Evolutionary conservation across 176 grass and related monocot genomes (phyloP).

Genomic region (Bromus sterilis): DNA sequence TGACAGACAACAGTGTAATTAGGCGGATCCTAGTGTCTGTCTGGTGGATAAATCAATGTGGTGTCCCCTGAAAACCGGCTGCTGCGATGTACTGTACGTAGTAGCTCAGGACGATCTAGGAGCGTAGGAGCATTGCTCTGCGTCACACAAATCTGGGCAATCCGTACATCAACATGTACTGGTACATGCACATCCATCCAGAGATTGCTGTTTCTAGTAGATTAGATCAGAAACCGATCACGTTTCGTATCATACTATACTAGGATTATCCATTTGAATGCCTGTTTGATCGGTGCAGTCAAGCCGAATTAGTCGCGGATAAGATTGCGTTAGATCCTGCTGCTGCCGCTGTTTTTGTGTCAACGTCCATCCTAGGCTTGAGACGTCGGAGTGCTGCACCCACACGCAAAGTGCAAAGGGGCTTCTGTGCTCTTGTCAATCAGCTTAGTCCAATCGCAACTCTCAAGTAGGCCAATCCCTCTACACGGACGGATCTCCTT

Average conservation of each 20-base stretch:
- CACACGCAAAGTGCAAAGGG: conserved; percentile 3
- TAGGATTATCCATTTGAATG: neutral
- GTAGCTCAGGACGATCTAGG: neutral
- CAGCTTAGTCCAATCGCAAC: neutral
- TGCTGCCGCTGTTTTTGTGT: neutral
- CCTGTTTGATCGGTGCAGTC: neutral
- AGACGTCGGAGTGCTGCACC: neutral
- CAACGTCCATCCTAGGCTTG: neutral
- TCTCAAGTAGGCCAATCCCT: neutral
- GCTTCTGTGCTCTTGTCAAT: neutral
- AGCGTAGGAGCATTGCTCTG: neutral
- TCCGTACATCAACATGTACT: too few relatives aligned
- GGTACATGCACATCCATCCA: too few relatives aligned
- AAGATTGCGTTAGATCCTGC: neutral
- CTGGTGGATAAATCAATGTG: neutral
- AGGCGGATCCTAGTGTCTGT: neutral
- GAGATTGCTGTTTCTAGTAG: too few relatives aligned
- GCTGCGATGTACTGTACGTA: neutral
- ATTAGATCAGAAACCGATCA: neutral
- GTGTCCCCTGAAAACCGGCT: neutral
- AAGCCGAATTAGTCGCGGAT: neutral
- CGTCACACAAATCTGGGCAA: too few relatives aligned
- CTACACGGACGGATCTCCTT: neutral
- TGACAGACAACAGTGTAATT: neutral
- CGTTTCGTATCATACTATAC: neutral